These are phyloP conservation scores for Kuraishia capsulata DNA, from an alignment of 805 yeast genomes.

Conservation along the genomic window DNA sequence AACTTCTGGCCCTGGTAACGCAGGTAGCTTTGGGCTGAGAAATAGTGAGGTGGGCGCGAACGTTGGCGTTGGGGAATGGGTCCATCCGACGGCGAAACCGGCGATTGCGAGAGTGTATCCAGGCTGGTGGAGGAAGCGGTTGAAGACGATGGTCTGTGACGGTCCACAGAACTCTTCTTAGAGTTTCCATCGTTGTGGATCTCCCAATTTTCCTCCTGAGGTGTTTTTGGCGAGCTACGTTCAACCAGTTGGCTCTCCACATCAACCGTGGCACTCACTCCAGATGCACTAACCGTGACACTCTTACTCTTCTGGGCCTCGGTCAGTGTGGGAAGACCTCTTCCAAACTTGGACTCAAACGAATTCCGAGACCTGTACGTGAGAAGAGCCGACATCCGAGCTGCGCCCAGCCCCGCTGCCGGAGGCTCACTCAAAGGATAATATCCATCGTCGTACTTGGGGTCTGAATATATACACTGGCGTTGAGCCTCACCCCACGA, in stretches of 20 bases:
- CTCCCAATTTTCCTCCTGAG: conserved; percentile 68
- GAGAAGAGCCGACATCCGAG: conserved; percentile 91
- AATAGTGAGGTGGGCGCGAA: conserved; percentile 47
- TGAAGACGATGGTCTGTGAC: conserved; percentile 18
- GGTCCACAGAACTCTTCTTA: background rate
- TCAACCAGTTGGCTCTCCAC: background rate
- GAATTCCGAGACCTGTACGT: conserved; percentile 91
- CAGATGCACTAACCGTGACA: background rate
- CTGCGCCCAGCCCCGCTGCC: conserved; percentile 81
- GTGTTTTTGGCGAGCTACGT: conserved; percentile 10
- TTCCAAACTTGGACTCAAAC: conserved; percentile 87
- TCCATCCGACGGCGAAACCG: background rate
- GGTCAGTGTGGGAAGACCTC: conserved; percentile 46
- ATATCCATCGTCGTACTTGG: conserved; percentile 86
- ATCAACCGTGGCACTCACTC: background rate
- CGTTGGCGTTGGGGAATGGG: conserved; percentile 18
- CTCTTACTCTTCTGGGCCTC: conserved; percentile 9
- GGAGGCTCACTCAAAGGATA: conserved; percentile 77
- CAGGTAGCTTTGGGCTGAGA: conserved; percentile 91
- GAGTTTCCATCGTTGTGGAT: conserved; percentile 80
- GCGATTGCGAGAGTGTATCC: conserved; percentile 4
- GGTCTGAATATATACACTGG: conserved; percentile 92
- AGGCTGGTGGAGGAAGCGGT: conserved; percentile 10
- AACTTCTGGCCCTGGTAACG: conserved; percentile 93
- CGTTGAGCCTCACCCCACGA: conserved; percentile 99